Evolutionary conservation across 2,329 filamentous ascomycete genomes (phyloP).

Genomic region (Chaetomiaceae sp.): DNA sequence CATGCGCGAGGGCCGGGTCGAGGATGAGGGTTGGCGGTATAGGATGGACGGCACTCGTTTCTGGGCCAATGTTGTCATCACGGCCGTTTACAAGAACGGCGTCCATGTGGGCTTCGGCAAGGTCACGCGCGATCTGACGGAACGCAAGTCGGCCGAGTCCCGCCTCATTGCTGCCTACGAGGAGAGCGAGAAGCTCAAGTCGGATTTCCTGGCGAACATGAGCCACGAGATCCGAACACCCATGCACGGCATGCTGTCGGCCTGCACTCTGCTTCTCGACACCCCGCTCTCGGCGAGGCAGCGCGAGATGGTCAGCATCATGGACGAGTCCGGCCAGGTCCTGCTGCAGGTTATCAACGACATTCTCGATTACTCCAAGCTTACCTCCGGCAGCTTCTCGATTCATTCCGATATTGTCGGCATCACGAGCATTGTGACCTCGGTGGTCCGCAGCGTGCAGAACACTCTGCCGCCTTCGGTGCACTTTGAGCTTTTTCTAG

Average conservation of each 20-base stretch:
- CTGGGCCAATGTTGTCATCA: slow-evolving; percentile 59
- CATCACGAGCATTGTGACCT: slow-evolving; percentile 42
- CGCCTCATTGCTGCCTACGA: slow-evolving; percentile 54
- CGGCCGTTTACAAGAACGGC: slow-evolving; percentile 49
- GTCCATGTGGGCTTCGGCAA: slow-evolving; percentile 55
- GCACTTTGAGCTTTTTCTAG: slow-evolving; percentile 40
- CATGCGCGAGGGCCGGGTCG: slow-evolving; percentile 50
- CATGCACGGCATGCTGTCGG: slow-evolving; percentile 59
- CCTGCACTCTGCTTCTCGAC: slow-evolving; percentile 53
- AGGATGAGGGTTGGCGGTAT: slow-evolving; percentile 58
- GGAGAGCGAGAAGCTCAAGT: slow-evolving; percentile 59
- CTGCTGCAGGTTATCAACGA: slow-evolving; percentile 61
- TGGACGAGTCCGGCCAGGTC: slow-evolving; percentile 55
- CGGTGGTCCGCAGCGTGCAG: slow-evolving; percentile 48
- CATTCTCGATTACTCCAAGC: slow-evolving; percentile 63
- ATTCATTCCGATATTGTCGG: slow-evolving; percentile 50
- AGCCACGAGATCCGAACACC: slow-evolving; percentile 61
- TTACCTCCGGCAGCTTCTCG: slow-evolving; percentile 56
- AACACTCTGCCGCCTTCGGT: slow-evolving; percentile 44
- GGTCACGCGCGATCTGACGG: slow-evolving; percentile 54
- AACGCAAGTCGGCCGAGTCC: slow-evolving; percentile 51
- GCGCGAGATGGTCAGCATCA: slow-evolving; percentile 52
- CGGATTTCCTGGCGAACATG: slow-evolving; percentile 60
- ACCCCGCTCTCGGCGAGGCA: slow-evolving; percentile 51
- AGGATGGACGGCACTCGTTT: slow-evolving; percentile 55